Conservation (phyloP, 2,329 filamentous ascomycete genomes). For the Dryadomyces sulphureus region DNA sequence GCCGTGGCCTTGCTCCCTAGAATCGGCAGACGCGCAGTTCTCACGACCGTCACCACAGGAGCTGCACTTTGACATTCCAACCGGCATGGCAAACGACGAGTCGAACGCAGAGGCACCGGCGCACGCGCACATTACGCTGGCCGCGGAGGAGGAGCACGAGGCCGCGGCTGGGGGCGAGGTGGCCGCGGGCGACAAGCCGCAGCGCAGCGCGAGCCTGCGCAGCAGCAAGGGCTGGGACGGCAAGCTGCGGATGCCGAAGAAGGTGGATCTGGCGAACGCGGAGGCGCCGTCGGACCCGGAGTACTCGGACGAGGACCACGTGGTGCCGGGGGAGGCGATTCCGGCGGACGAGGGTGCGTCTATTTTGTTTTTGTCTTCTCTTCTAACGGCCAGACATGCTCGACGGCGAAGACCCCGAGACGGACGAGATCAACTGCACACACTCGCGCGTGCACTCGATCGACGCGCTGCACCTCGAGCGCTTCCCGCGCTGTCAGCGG, state of each 20-base stretch:
- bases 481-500: conserved; percentile 62
- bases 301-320: conserved; percentile 59
- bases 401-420: conserved; percentile 43
- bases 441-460: conserved; percentile 75
- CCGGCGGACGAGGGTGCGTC: conserved; percentile 62
- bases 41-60: background rate
- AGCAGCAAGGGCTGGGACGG: conserved; percentile 69
- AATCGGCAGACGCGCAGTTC: too few species aligned
- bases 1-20: background rate
- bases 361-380: background rate
- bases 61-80: too few species aligned
- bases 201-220: conserved; percentile 29
- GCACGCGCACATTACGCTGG: background rate
- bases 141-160: background rate
- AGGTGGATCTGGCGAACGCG: conserved; percentile 53
- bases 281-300: conserved; percentile 76
- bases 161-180: background rate
- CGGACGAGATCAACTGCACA: conserved; percentile 75
- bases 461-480: conserved; percentile 60
- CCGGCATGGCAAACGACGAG: background rate
- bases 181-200: background rate
- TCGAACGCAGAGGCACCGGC: background rate
- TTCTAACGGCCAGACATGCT: conserved; percentile 35
- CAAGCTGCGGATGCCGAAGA: conserved; percentile 61
- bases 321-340: conserved; percentile 59